Conservation (phyloP, 176 grass and related monocot genomes). For the Aechmea fasciata region DNA sequence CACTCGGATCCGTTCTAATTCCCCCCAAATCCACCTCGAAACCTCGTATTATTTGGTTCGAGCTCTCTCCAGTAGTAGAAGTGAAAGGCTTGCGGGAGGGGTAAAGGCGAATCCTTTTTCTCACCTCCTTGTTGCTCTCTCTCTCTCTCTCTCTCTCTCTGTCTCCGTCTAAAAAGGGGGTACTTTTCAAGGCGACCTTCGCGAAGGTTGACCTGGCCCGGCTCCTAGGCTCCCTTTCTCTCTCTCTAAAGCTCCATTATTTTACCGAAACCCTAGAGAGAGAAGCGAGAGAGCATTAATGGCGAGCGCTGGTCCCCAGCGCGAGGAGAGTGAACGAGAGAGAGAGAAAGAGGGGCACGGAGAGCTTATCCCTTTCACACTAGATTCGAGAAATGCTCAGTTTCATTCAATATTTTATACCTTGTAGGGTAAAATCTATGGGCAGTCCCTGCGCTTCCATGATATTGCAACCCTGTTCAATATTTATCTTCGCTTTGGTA, state of each 20-base stretch:
- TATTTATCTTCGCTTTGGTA: too few relatives aligned
- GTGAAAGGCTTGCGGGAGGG: background rate
- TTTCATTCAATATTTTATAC: too few relatives aligned
- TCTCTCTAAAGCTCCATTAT: background rate
- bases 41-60: background rate
- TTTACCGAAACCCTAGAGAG: background rate
- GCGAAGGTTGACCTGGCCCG: background rate
- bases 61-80: background rate
- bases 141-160: background rate
- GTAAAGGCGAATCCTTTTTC: conserved; percentile 2
- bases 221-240: background rate
- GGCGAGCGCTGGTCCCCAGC: background rate
- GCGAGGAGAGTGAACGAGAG: background rate
- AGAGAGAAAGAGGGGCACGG: background rate
- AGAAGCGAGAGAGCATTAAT: conserved; percentile 6
- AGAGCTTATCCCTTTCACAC: background rate
- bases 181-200: background rate
- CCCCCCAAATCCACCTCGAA: background rate
- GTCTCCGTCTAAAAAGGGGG: background rate
- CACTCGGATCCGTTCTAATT: too few relatives aligned
- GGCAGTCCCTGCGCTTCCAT: too few relatives aligned
- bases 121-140: background rate
- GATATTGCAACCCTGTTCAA: too few relatives aligned
- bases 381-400: background rate
- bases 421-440: too few relatives aligned